phyloP scores from a whole-genome alignment of 495 filamentous ascomycete species.

The Penicillium pulvis region DNA sequence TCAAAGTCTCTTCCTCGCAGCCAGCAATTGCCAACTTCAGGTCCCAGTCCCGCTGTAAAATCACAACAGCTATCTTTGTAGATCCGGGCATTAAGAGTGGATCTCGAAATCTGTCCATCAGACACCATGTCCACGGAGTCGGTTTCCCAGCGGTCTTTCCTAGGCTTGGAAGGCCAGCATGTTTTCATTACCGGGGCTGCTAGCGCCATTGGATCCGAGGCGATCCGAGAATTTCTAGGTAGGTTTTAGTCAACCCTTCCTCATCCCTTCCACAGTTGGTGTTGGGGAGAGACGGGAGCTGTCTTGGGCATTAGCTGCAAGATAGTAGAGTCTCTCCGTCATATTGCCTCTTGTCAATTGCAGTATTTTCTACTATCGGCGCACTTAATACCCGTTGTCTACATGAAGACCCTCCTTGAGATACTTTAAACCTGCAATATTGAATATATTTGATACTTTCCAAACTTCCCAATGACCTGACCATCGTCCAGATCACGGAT shows the following conservation, averaged over 20 bases:
- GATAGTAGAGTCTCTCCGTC: background rate
- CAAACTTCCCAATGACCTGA: conserved; percentile 9
- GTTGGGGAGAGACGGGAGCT: background rate
- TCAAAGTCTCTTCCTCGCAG: background rate
- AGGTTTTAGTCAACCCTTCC: conserved; percentile 9
- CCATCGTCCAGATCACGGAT: conserved; percentile 46
- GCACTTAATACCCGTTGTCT: background rate
- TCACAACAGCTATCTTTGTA: background rate
- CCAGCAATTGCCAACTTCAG: background rate
- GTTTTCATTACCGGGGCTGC: conserved; percentile 61
- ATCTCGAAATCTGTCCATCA: background rate
- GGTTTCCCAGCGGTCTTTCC: conserved; percentile 35
- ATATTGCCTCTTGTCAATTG: background rate
- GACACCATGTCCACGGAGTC: conserved; percentile 1
- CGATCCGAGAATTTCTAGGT: conserved; percentile 57
- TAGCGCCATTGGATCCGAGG: conserved; percentile 53
- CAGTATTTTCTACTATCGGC: background rate
- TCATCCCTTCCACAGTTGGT: background rate
- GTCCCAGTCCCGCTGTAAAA: background rate
- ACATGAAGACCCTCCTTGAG: background rate
- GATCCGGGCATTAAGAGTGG: background rate
- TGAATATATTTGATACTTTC: background rate
- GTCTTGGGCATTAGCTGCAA: background rate
- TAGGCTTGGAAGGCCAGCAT: conserved; percentile 54
- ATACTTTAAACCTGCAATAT: background rate